These are phyloP conservation scores for Trichoderma reesei DNA, from an alignment of 495 filamentous ascomycete species.

Conservation along the genomic window DNA sequence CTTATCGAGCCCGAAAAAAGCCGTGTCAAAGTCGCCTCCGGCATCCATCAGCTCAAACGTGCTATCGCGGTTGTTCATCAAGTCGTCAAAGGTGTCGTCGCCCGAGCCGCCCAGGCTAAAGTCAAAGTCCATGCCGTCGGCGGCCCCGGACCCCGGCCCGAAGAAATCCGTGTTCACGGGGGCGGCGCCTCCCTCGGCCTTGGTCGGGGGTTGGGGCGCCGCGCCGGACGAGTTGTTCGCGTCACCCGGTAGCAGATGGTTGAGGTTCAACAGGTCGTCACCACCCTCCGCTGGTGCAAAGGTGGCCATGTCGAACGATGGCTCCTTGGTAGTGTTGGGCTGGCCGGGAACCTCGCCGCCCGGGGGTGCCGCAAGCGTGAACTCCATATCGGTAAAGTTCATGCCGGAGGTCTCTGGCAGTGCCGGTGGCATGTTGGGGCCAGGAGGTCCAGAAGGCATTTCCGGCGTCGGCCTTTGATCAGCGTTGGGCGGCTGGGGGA, in stretches of 20 bases:
- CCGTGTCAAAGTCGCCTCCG: constrained; percentile 26
- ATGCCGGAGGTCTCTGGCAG: neutral
- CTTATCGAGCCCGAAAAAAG: constrained; percentile 17
- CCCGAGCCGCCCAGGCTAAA: constrained; percentile 18
- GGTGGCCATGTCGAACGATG: constrained; percentile 23
- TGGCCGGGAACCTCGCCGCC: constrained; percentile 14
- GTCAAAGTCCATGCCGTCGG: constrained; percentile 9
- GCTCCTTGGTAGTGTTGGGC: constrained; percentile 16
- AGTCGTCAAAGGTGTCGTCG: constrained; percentile 34
- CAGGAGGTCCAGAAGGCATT: neutral
- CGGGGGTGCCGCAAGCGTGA: constrained; percentile 30
- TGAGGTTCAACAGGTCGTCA: constrained; percentile 13
- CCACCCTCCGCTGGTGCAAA: constrained; percentile 18
- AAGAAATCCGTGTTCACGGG: constrained; percentile 22
- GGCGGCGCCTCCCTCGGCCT: constrained; percentile 12
- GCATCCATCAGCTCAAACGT: constrained; percentile 22
- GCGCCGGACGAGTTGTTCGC: neutral
- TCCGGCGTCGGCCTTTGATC: neutral
- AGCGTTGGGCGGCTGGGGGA: neutral
- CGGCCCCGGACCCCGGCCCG: constrained; percentile 26
- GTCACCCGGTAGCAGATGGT: constrained; percentile 11
- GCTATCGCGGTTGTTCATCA: constrained; percentile 28
- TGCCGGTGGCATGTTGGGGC: constrained; percentile 4
- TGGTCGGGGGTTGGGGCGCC: neutral
- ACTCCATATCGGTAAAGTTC: constrained; percentile 35